A percentile compares a stretch with the other conserved stretches of the same genome.
These are phyloP conservation scores for Cornus controversa DNA, from an alignment of 148 eudicot genomes.

Conservation along the genomic window DNA sequence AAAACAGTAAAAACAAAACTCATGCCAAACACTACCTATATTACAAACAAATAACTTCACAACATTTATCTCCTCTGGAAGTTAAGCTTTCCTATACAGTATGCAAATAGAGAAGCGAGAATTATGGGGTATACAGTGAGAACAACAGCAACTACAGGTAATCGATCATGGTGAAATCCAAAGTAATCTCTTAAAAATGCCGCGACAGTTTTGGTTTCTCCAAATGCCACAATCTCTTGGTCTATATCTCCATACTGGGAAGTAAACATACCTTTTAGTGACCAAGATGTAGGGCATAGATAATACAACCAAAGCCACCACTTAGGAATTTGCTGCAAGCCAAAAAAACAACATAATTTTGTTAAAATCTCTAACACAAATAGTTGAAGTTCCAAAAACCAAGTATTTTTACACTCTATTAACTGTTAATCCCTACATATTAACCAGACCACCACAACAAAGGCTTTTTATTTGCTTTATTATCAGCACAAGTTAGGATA, in stretches of 20 bases:
- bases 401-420: no score
- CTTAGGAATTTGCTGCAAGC: constrained; percentile 63
- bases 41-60: not conserved
- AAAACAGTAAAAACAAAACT: no score
- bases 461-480: not conserved
- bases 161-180: no score
- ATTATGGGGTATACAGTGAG: constrained; percentile 51
- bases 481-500: not conserved
- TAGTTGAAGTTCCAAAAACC: not conserved
- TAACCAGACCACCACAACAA: not conserved
- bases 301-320: constrained; percentile 85
- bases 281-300: constrained; percentile 67
- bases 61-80: constrained; percentile 65
- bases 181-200: constrained; percentile 52
- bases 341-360: not conserved
- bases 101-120: constrained; percentile 59
- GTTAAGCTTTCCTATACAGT: constrained; percentile 59
- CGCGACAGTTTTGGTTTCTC: constrained; percentile 37
- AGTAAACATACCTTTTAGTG: constrained; percentile 51
- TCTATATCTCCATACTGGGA: constrained; percentile 76
- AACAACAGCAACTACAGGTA: constrained; percentile 49
- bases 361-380: not conserved
- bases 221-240: constrained; percentile 39
- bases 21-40: no score
- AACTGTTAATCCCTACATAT: no score